Evolutionary conservation across 257 asterid genomes (phyloP), one percentile per base, ranked within the genome.

Genomic region (Capsicum chinense): DNA sequence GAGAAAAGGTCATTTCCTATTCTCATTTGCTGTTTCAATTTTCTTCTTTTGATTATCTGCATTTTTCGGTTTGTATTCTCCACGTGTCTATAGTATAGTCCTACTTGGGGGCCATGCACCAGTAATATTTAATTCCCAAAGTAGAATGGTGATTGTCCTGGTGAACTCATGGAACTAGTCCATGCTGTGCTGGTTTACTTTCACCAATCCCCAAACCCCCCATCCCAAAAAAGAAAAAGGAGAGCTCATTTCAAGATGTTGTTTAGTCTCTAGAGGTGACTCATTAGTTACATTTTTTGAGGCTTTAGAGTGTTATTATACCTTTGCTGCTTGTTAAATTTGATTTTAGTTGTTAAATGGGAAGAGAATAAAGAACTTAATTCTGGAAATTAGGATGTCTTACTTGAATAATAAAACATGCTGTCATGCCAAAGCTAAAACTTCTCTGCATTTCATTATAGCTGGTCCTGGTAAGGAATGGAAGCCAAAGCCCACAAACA

Each of bases 381-480:
- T 5, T 33, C 47, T 26, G 3, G 47, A 14, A 81, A 79, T 50
- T 69, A 81, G 48, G 62, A 59, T 69, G 13, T 19, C 54, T 17
- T 16, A 57, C 54, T 33, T 66, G 73, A 37, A 35, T 21, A 33
- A 12, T 35, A 37, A 5, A 21, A 12, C 44, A 21, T 74, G 11
- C 12, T 7, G 81, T 26, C 4, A 2, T 74, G 81, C 62, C 48
- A 19, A 74, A 15, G 69, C 79, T 57, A 66, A 83, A 82, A 52
- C 16, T 70, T 39, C 81, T 81, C 15, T 81, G 59, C 89, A 16
- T 83, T 85, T 87, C 88, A 17, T 60, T 78, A 82, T 89, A 92
- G 94, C 85, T 80, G 93, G 91, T 84, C 90, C 92, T 87, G 91
- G 85, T 80, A 94, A 89, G 88, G 98, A 93, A 91, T 94, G 99